Evolutionary conservation across 1,284 basidiomycete species (phyloP), one percentile per base, ranked within the genome.

Genomic region (Cystodermella granulosa): DNA sequence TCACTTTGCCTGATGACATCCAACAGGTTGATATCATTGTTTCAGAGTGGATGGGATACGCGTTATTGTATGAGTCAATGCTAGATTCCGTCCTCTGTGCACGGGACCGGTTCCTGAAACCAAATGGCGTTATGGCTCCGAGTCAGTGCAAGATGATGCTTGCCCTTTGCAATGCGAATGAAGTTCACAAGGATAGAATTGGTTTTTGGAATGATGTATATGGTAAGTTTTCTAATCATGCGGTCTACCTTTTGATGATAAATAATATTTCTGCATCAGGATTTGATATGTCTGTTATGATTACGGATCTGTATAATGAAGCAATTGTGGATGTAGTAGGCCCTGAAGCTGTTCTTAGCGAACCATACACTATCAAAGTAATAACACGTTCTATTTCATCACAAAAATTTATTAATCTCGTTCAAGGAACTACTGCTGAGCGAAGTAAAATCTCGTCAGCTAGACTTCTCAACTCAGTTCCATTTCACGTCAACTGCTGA

Each of bases 41-140:
- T 65, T 98, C 94, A 49, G 96, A 99, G 68, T 96, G 92, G 91
- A 96, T 96, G 91, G 91, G 91, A 31, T 93, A 93, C 66, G 91
- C 91, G 74, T 72, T 91, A 55, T 81, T 98, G 20, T 99, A 98
- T 75, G 96, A 99, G 68, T 95, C 91, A 64, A 98, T 99, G 96
- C 83, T 98, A 54, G 95, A 98, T 72, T 97, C 95, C 36, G 96
- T 99, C 43, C 81, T 99, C 24, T 77, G 95, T 45, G 96, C 96
- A 14, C 81, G 96, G 50, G 96, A 99, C 79, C 91, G 91, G 69
- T 99, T 97, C 75, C 81, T 99, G 54, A 87, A 89, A 59, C 83
- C 84, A 36, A 89, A 74, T 44, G 96, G 96, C 42, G 77, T 91
- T 46, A 89, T 99, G 80, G 92, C 86, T 0, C 95, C 95, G 0